phyloP scores from a whole-genome alignment of 2,329 filamentous ascomycete genomes.

The Hymenoscyphus scutula region DNA sequence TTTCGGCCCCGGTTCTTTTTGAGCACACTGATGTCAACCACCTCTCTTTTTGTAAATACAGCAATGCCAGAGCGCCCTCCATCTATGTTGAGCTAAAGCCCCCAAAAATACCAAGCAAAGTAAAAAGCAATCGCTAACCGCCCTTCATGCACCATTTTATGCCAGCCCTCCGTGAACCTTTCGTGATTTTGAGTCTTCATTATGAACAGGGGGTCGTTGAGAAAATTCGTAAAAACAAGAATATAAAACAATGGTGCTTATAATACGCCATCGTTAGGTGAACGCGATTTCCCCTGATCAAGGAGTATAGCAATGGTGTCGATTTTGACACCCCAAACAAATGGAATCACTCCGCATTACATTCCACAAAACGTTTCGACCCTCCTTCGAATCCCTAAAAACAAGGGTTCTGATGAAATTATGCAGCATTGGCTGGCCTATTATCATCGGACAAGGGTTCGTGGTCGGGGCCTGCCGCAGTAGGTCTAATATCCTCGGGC shows the following conservation, averaged over 20 bases:
- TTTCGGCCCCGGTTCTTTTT: constrained; percentile 1
- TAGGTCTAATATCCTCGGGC: constrained; percentile 2
- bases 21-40: constrained; percentile 2
- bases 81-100: constrained; percentile 7
- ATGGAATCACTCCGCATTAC: neutral
- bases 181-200: constrained; percentile 13
- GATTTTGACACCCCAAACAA: neutral
- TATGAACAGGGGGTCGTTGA: constrained; percentile 11
- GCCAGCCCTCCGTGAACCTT: constrained; percentile 7
- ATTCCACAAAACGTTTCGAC: neutral
- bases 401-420: neutral
- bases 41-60: constrained; percentile 14
- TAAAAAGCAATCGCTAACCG: constrained; percentile 17
- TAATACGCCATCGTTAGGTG: no score
- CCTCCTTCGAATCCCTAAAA: neutral
- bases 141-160: constrained; percentile 17
- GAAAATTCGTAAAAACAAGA: constrained; percentile 17
- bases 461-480: neutral
- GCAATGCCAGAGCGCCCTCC: constrained; percentile 10
- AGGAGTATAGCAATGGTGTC: neutral
- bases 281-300: neutral
- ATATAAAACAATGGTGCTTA: constrained; percentile 2
- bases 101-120: constrained; percentile 6
- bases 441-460: neutral
- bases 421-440: neutral